phyloP scores from a whole-genome alignment of 208 protist species.

The Lotmaria passim region DNA sequence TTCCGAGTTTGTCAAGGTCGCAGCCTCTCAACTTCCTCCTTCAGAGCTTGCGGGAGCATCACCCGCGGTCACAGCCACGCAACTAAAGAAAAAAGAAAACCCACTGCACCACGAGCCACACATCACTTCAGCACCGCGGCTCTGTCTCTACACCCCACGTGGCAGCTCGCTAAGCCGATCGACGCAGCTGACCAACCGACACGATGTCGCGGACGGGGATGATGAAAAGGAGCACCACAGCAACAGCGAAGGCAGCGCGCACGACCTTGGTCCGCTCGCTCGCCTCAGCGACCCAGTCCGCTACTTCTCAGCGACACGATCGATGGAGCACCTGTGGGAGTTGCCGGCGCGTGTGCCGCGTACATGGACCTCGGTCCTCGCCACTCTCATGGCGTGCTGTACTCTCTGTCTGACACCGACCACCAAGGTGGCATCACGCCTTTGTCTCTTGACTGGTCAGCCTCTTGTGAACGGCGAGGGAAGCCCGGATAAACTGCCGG shows the following conservation, averaged over 20 bases:
- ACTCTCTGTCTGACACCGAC: slow-evolving; percentile 21
- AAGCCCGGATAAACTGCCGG: not conserved
- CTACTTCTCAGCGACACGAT: slow-evolving; percentile 19
- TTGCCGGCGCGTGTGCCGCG: slow-evolving; percentile 21
- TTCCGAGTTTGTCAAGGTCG: too few relatives aligned
- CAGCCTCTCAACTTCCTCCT: too few relatives aligned
- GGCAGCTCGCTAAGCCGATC: not conserved
- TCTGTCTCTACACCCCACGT: slow-evolving; percentile 14
- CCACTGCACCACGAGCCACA: too few relatives aligned
- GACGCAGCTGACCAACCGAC: not conserved
- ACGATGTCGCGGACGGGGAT: not conserved
- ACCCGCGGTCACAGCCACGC: too few relatives aligned
- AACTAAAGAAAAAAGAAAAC: too few relatives aligned
- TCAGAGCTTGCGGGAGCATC: too few relatives aligned
- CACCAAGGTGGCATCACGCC: slow-evolving; percentile 2
- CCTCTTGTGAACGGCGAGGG: not conserved
- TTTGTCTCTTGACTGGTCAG: slow-evolving; percentile 3
- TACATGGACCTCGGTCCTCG: slow-evolving; percentile 25
- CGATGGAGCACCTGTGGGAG: slow-evolving; percentile 36
- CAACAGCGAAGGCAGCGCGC: not conserved
- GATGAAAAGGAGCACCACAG: not conserved
- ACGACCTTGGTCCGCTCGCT: too few relatives aligned
- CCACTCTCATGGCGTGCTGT: slow-evolving; percentile 35
- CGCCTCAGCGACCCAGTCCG: not conserved
- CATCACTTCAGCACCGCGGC: too few relatives aligned